Conservation (phyloP, 768 basidiomycete species). For the Lentinula sp. region DNA sequence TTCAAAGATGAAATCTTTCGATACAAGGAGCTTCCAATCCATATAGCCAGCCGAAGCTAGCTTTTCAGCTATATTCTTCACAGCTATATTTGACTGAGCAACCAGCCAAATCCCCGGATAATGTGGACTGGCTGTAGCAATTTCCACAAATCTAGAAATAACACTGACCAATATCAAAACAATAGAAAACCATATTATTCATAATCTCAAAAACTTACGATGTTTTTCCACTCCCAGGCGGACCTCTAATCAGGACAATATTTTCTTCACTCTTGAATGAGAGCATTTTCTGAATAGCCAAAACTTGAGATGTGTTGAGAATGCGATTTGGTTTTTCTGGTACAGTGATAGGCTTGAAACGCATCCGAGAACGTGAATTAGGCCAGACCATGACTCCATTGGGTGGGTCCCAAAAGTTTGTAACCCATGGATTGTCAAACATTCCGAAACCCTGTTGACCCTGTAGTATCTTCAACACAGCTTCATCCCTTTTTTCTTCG, state of each 20-base stretch:
- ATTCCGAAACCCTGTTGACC: slow-evolving; percentile 22
- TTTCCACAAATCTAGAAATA: slow-evolving; percentile 55
- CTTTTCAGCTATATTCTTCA: slow-evolving; percentile 87
- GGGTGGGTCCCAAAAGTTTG: slow-evolving; percentile 40
- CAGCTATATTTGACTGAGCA: slow-evolving; percentile 83
- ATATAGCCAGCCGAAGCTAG: slow-evolving; percentile 46
- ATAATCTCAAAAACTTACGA: slow-evolving; percentile 18
- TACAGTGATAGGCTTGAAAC: neutral
- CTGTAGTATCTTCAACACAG: slow-evolving; percentile 38
- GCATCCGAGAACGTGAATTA: slow-evolving; percentile 22
- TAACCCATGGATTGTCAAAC: slow-evolving; percentile 39
- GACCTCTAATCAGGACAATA: slow-evolving; percentile 43
- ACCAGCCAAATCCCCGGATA: slow-evolving; percentile 65
- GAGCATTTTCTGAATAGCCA: slow-evolving; percentile 43
- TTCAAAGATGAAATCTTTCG: slow-evolving; percentile 53
- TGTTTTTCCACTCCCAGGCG: slow-evolving; percentile 71
- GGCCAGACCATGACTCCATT: slow-evolving; percentile 33
- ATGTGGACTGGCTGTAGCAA: slow-evolving; percentile 30
- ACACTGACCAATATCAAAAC: slow-evolving; percentile 21
- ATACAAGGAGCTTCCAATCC: slow-evolving; percentile 66
- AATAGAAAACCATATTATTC: neutral
- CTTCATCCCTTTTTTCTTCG: slow-evolving; percentile 38
- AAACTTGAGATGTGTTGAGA: slow-evolving; percentile 42
- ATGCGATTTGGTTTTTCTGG: slow-evolving; percentile 6
- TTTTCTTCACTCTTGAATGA: slow-evolving; percentile 26